Evolutionary conservation across 495 filamentous ascomycete genomes (phyloP), one percentile per base, ranked within the genome.

Genomic region (Staphylotrichum longicolle): DNA sequence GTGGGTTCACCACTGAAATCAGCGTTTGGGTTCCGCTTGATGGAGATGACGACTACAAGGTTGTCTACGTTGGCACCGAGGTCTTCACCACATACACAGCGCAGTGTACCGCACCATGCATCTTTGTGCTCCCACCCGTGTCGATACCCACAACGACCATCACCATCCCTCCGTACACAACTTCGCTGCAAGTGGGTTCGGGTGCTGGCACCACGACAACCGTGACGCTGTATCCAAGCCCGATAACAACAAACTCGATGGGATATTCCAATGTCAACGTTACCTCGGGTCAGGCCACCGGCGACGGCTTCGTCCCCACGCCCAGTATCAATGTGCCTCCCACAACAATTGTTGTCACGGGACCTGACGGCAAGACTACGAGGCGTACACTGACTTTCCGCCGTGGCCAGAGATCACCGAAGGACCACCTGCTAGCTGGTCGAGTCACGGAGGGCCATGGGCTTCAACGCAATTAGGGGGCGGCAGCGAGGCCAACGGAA

Each of bases 31-130:
- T 52, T 14, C 49, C 49, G 3, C 11, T 15, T 2, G 49, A 52
- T 39, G 49, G 49, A 33, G 49, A 52, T 3, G 11, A 14, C 11
- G 14, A 20, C 34, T 14, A 15, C 49, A 7, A 52, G 33, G n/a
- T 52, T 7, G 49, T 52, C 11, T 52, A 52, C 7, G 10, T 52
- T 20, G 49, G 49, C 11, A 14, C 49, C 34, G 49, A 52, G 49
- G 49, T 52, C 1, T 52, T 15, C 49, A 52, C 49, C 2, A 39
- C 33, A 5, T 9, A 52, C 32, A 52, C 49, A 9, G 49, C 49
- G 0, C 49, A 52, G 33, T 52, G 49, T 15, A 15, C 49, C 2
- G 11, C 49, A 0, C 47, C 47, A 2, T 52, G 49, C 34, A 15
- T 52, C 11, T 39, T 52, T 9, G 49, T 52, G 0, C 11, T 52